Evolutionary conservation across 2,329 filamentous ascomycete genomes (phyloP).

Genomic region (Epichloe sibirici): DNA sequence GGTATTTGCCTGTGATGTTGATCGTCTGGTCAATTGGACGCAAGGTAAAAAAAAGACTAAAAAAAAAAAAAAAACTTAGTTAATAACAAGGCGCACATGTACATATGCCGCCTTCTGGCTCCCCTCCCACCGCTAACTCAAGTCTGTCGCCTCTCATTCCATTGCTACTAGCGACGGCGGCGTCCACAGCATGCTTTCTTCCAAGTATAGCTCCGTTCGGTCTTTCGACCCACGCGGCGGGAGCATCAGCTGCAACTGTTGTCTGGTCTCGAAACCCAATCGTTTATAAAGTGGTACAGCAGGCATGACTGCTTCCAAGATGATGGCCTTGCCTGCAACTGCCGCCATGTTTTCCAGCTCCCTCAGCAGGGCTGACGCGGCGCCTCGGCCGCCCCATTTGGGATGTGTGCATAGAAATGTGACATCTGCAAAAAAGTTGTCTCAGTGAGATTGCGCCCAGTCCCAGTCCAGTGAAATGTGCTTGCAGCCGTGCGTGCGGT

Average conservation of each 20-base stretch:
- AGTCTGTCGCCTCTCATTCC: background rate
- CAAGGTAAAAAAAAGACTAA: no score
- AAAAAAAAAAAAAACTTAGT: no score
- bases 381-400: constrained; percentile 21
- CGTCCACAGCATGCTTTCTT: constrained; percentile 22
- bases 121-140: no score
- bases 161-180: background rate
- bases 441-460: background rate
- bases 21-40: no score
- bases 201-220: constrained; percentile 22
- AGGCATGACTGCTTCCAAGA: constrained; percentile 27
- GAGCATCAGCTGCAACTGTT: constrained; percentile 23
- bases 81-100: no score
- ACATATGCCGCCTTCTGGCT: no score
- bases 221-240: constrained; percentile 16
- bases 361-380: constrained; percentile 21
- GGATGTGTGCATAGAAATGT: constrained; percentile 28
- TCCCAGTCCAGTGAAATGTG: background rate
- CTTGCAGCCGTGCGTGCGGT: background rate
- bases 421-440: constrained; percentile 15
- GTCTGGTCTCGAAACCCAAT: constrained; percentile 22
- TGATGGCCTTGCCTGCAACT: constrained; percentile 20
- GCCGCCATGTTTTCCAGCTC: constrained; percentile 21
- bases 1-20: no score
- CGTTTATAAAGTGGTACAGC: constrained; percentile 26